Base-by-base conservation (phyloP, 768 basidiomycete genomes). In the Amanita subjunquillea region DNA sequence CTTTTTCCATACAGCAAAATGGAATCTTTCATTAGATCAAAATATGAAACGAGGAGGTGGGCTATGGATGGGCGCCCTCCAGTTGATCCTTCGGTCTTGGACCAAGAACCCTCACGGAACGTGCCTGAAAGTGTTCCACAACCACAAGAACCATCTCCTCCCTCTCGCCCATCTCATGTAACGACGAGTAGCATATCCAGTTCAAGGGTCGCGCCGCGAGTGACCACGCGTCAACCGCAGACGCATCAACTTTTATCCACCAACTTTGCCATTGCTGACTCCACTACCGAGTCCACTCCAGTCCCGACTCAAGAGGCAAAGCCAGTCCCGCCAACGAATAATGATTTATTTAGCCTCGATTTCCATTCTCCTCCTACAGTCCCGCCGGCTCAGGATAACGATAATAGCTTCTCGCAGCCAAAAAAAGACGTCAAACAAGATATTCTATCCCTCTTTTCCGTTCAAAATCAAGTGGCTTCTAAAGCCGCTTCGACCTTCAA, bases 21-120 rank as follows among this genome's bases (percentile, higher is more conserved):
- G 75, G 95, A 98, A 54, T 92, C 90, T 0, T 98, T 93, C 68
- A 88, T 98, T 55, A 85, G 95, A 47, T 93, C 90, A 20, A 98
- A 99, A 66, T 99, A 99, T 65, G 95, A 99, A 67, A 82, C 87
- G 2, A 76, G 78, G 23, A 75, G 95, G 53, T 99, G 95, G 95
- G 95, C 94, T 2, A 70, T 86, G 67, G 88, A 94, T n/a, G 92
- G 89, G 0, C 86, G 89, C 12, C 80, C 76, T 0, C 95, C 95
- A 0, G 62, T 69, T 0, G 89, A 97, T 66, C 95, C 94, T 2
- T 82, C 86, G 15, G 69, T 79, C 0, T 75, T 97, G 12, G 92
- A 91, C 7, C 69, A 66, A 13, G 62, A 65, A 5, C 49, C 65
- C 2, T 54, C 60, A 13, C 51, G 59, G 41, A 45, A 62, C 49